Percentiles rank a stretch among this genome's conserved stretches.
phyloP scores from a whole-genome alignment of 106 monocot species.

The Triglochin maritima region DNA sequence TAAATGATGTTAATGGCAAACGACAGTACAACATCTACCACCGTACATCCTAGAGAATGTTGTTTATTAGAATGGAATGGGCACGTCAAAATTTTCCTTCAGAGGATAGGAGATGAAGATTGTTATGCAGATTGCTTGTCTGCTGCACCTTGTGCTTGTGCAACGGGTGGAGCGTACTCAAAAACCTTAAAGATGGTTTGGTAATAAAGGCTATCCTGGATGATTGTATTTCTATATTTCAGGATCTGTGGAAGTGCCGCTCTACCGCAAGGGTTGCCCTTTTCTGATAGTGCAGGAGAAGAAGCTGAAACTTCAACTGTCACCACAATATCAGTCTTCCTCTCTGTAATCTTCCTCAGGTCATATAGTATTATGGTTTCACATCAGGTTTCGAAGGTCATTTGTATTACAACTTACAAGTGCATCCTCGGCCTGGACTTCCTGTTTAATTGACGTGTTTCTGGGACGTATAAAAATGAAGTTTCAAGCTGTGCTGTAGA shows the following conservation, averaged over 20 bases:
- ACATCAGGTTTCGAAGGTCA: too few relatives aligned
- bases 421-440: too few relatives aligned
- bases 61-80: conserved; percentile 43
- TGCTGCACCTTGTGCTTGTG: conserved; percentile 60
- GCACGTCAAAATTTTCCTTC: conserved; percentile 57
- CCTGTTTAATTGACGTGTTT: too few relatives aligned
- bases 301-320: too few relatives aligned
- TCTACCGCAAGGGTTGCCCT: conserved; percentile 63
- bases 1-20: conserved; percentile 24
- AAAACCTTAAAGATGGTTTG: conserved; percentile 41
- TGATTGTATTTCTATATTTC: conserved; percentile 31
- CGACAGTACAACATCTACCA: conserved; percentile 26
- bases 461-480: too few relatives aligned
- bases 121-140: conserved; percentile 57
- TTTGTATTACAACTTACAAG: too few relatives aligned
- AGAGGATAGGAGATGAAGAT: conserved; percentile 72
- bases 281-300: too few relatives aligned
- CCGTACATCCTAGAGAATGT: conserved; percentile 48
- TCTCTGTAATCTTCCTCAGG: too few relatives aligned
- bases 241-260: conserved; percentile 19
- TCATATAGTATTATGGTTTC: too few relatives aligned
- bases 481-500: too few relatives aligned
- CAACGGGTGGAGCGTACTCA: conserved; percentile 71
- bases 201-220: conserved; percentile 49
- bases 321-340: too few relatives aligned